A percentile compares a stretch with the other conserved stretches of the same genome.
Conservation (phyloP, 2,329 filamentous ascomycete genomes). For the Fonsecaea pedrosoi region DNA sequence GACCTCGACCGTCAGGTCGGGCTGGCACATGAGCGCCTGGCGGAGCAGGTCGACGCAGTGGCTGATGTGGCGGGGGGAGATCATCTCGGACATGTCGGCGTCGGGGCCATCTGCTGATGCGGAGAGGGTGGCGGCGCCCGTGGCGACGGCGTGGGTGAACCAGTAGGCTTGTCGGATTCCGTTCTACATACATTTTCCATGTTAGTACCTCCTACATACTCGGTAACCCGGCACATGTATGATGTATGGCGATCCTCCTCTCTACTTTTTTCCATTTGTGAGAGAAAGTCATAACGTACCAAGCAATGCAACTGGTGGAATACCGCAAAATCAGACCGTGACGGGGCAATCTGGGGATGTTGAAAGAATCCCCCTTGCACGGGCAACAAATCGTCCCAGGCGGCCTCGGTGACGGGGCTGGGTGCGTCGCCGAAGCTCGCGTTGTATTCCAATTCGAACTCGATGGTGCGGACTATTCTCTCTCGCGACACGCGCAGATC, state of each 20-base stretch:
- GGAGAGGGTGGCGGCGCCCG: no score
- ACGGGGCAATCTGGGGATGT: conserved; percentile 4
- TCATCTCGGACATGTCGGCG: conserved; percentile 3
- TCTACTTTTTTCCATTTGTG: no score
- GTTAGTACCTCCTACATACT: no score
- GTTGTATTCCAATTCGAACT: conserved; percentile 3
- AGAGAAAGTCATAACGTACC: not conserved
- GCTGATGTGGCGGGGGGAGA: not conserved
- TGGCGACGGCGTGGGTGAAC: not conserved
- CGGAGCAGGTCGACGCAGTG: conserved; percentile 9
- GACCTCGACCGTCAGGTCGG: conserved; percentile 11
- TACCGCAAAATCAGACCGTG: conserved; percentile 9
- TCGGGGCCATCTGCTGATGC: not conserved
- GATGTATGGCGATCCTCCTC: no score
- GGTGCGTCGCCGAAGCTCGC: conserved; percentile 6
- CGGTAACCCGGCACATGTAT: no score
- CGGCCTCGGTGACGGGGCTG: not conserved
- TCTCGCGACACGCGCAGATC: no score
- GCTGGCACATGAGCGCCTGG: conserved; percentile 4
- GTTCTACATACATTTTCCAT: not conserved
- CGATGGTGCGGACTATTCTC: not conserved
- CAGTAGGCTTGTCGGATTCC: conserved; percentile 9
- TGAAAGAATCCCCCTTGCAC: conserved; percentile 5
- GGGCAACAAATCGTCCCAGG: conserved; percentile 3
- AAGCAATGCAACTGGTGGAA: conserved; percentile 9